These are phyloP conservation scores for Rhizoclosmatium globosum DNA, from an alignment of 192 early-diverging fungal genomes.

Conservation along the genomic window DNA sequence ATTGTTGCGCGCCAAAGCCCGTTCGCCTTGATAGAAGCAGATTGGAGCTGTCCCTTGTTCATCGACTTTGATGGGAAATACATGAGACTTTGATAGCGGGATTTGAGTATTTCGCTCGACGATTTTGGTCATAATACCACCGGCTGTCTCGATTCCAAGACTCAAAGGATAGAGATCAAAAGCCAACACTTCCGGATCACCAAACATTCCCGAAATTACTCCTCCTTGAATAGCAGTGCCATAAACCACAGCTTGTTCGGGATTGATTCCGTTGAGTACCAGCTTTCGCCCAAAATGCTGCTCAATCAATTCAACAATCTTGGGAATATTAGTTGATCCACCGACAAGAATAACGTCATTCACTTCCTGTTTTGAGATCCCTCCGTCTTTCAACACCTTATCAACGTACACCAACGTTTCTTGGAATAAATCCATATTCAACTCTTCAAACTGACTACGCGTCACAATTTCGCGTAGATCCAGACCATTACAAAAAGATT, in stretches of 20 bases:
- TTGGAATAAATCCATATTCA: slow-evolving; percentile 93
- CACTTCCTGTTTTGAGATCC: slow-evolving; percentile 82
- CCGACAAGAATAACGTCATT: slow-evolving; percentile 94
- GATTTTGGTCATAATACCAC: slow-evolving; percentile 94
- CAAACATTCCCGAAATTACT: slow-evolving; percentile 81
- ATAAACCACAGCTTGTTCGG: slow-evolving; percentile 92
- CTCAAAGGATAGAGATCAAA: slow-evolving; percentile 93
- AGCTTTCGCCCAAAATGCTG: slow-evolving; percentile 95
- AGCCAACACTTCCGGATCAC: slow-evolving; percentile 77
- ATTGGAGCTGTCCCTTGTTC: slow-evolving; percentile 96
- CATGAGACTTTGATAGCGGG: slow-evolving; percentile 93
- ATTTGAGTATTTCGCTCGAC: slow-evolving; percentile 94
- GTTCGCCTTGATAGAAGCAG: slow-evolving; percentile 95
- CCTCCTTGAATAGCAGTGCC: slow-evolving; percentile 92
- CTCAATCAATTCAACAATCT: slow-evolving; percentile 82
- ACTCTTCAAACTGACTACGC: slow-evolving; percentile 96
- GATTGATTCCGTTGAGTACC: slow-evolving; percentile 89
- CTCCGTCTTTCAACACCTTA: slow-evolving; percentile 90
- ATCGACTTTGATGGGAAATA: slow-evolving; percentile 94
- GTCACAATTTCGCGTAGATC: slow-evolving; percentile 94
- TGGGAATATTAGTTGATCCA: slow-evolving; percentile 94
- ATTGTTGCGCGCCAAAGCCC: slow-evolving; percentile 91
- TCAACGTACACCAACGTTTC: slow-evolving; percentile 92
- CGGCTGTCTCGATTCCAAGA: slow-evolving; percentile 94
- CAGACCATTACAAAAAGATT: slow-evolving; percentile 85